Evolutionary conservation across 2,329 filamentous ascomycete species (phyloP).

Genomic region (Rasamsonia emersonii): DNA sequence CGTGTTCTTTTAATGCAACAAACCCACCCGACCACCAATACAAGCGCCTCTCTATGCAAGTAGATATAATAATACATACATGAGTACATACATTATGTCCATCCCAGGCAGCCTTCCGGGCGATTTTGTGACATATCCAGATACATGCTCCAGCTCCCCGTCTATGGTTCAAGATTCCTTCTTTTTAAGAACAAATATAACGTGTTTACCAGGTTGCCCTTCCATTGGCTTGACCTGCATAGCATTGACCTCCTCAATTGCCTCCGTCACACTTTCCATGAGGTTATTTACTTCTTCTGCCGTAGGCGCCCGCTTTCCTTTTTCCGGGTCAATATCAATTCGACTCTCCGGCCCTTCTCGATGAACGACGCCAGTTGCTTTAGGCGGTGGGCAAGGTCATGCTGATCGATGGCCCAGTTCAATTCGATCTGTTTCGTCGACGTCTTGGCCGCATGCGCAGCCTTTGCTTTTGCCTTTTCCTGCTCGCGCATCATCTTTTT

Average conservation of each 20-base stretch:
- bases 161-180: conserved; percentile 10
- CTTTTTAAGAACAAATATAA: conserved; percentile 30
- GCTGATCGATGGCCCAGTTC: conserved; percentile 72
- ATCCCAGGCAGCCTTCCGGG: not conserved
- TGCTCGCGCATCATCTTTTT: conserved; percentile 44
- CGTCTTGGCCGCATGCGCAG: conserved; percentile 32
- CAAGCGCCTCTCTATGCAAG: not conserved
- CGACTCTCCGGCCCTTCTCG: conserved; percentile 64
- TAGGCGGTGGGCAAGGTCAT: conserved; percentile 68
- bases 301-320: conserved; percentile 53
- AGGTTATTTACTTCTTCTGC: conserved; percentile 53
- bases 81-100: too few relatives aligned
- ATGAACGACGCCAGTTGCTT: conserved; percentile 61
- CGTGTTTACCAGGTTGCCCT: conserved; percentile 30
- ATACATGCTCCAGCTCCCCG: not conserved
- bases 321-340: conserved; percentile 63
- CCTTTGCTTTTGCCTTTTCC: conserved; percentile 30
- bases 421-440: conserved; percentile 70
- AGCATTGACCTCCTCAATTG: conserved; percentile 35
- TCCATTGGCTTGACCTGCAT: conserved; percentile 34
- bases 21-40: too few relatives aligned
- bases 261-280: conserved; percentile 43
- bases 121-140: not conserved
- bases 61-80: conserved; percentile 11
- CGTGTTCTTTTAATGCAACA: too few relatives aligned